A percentile compares a stretch with the other conserved stretches of the same genome.
phyloP scores from a whole-genome alignment of 257 asterid species.

The Thymus quinquecostatus region DNA sequence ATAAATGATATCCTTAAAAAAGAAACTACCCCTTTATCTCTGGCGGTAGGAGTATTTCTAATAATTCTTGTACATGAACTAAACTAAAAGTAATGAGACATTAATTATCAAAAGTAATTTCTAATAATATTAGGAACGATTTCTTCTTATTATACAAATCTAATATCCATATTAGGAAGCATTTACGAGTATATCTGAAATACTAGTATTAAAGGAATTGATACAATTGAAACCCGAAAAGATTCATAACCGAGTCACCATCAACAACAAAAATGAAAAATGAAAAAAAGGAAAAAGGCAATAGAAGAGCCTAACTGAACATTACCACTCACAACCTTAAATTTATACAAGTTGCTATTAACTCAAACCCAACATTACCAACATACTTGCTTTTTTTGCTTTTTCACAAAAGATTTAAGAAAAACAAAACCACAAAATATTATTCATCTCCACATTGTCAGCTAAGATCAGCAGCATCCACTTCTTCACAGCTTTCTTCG shows the following conservation, averaged over 20 bases:
- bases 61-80: too few species aligned
- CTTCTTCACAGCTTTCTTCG: constrained; percentile 28
- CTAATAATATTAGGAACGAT: too few species aligned
- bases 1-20: too few species aligned
- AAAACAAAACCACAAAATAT: not conserved
- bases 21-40: too few species aligned
- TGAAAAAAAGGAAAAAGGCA: not conserved
- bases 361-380: constrained; percentile 17
- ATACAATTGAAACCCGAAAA: not conserved
- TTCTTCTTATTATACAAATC: too few species aligned
- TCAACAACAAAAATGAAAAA: not conserved
- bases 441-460: not conserved
- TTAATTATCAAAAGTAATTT: too few species aligned
- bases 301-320: not conserved
- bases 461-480: not conserved
- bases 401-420: not conserved
- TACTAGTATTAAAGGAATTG: not conserved
- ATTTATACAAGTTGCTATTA: constrained; percentile 26
- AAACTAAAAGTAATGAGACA: too few species aligned
- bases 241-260: not conserved
- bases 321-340: not conserved
- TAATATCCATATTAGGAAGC: too few species aligned
- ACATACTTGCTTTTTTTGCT: constrained; percentile 2
- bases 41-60: too few species aligned
- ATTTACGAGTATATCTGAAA: too few species aligned